Percentiles rank a stretch among this genome's conserved stretches.
These are phyloP conservation scores for Trypanosoma congolense DNA, from an alignment of 208 protist genomes.

Conservation along the genomic window DNA sequence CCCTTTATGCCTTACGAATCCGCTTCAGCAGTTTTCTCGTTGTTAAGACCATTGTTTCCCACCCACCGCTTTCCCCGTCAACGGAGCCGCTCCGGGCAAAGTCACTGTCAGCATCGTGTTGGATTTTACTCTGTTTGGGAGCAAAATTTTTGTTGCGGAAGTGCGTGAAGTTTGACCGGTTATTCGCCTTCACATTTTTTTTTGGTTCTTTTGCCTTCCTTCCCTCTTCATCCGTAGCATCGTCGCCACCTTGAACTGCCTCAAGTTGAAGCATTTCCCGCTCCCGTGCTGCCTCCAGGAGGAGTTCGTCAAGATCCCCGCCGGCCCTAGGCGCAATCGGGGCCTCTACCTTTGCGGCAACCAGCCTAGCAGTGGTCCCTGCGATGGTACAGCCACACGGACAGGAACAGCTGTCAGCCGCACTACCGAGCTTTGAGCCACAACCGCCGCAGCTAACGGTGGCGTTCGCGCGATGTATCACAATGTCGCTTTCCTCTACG, in stretches of 20 bases:
- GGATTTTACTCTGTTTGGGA: conserved; percentile 15
- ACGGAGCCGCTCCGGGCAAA: conserved; percentile 4
- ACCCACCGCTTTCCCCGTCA: conserved; percentile 4
- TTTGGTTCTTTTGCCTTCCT: conserved; percentile 47
- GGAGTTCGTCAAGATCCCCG: conserved; percentile 44
- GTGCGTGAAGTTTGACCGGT: conserved; percentile 81
- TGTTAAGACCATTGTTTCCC: conserved; percentile 11
- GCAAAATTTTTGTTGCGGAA: conserved; percentile 87
- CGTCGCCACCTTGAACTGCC: conserved; percentile 20
- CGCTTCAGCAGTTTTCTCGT: conserved; percentile 8
- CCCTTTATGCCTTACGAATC: not conserved
- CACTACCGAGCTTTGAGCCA: conserved; percentile 21
- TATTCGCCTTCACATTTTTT: conserved; percentile 88
- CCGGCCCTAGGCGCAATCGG: conserved; percentile 14
- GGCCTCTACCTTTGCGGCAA: conserved; percentile 21
- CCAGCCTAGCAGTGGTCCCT: conserved; percentile 16
- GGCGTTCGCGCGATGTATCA: conserved; percentile 1
- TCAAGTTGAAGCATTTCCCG: conserved; percentile 19
- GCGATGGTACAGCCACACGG: conserved; percentile 22
- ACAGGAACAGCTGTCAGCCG: conserved; percentile 14
- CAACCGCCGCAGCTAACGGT: conserved; percentile 24
- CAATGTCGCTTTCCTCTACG: conserved; percentile 2
- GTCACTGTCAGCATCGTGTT: conserved; percentile 10
- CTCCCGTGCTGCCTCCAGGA: conserved; percentile 36
- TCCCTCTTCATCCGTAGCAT: conserved; percentile 19